Evolutionary conservation across 345 rosid species (phyloP).

Genomic region (Turritis glabra): DNA sequence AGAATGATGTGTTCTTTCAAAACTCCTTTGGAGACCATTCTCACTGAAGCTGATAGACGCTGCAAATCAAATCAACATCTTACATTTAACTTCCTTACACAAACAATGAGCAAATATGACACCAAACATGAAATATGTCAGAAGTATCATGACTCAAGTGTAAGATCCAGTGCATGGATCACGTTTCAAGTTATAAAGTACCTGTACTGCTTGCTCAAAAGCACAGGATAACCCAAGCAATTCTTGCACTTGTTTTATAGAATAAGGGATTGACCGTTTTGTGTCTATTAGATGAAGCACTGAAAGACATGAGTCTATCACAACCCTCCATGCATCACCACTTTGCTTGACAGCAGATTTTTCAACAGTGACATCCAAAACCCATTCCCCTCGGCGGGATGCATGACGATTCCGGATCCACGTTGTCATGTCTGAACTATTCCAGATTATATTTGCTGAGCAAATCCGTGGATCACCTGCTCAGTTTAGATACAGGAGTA

Average conservation of each 20-base stretch:
- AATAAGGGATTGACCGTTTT: slow-evolving; percentile 80
- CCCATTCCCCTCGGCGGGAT: slow-evolving; percentile 66
- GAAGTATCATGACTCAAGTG: slow-evolving; percentile 11
- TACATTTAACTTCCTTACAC: slow-evolving; percentile 8
- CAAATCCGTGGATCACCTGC: slow-evolving; percentile 83
- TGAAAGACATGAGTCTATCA: slow-evolving; percentile 84
- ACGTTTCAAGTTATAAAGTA: slow-evolving; percentile 28
- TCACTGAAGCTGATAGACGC: slow-evolving; percentile 87
- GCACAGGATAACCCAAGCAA: slow-evolving; percentile 88
- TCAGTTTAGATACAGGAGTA: slow-evolving; percentile 31
- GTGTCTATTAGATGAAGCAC: slow-evolving; percentile 78
- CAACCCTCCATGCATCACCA: slow-evolving; percentile 97
- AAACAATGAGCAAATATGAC: background rate
- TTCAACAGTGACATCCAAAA: slow-evolving; percentile 70
- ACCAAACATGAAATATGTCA: background rate
- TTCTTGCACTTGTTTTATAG: slow-evolving; percentile 85
- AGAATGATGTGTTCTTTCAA: slow-evolving; percentile 87
- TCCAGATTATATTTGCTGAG: slow-evolving; percentile 77
- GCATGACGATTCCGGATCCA: slow-evolving; percentile 67
- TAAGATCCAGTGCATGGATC: background rate
- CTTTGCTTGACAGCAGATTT: slow-evolving; percentile 71
- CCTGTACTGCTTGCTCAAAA: slow-evolving; percentile 94
- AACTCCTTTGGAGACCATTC: slow-evolving; percentile 83
- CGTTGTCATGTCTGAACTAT: slow-evolving; percentile 62
- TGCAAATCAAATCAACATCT: slow-evolving; percentile 44